Percentiles rank a stretch among this genome's conserved stretches.
Conservation (phyloP, 805 yeast genomes). For the Kodamaea laetipori region DNA sequence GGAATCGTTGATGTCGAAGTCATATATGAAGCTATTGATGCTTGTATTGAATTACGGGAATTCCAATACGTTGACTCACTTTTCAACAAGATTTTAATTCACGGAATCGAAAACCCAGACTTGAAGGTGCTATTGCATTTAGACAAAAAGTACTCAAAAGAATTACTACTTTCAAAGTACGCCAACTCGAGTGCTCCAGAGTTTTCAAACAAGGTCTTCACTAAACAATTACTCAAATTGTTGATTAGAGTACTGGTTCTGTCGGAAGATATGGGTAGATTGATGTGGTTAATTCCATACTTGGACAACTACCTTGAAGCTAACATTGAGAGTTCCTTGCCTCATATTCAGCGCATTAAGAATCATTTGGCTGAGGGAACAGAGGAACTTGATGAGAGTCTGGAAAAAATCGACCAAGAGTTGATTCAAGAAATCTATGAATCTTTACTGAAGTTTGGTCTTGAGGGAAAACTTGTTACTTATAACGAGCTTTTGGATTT, state of each 20-base stretch:
- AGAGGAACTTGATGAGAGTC: neutral
- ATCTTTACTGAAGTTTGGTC: slow-evolving; percentile 25
- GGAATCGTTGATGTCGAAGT: slow-evolving; percentile 17
- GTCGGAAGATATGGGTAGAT: slow-evolving; percentile 34
- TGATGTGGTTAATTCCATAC: slow-evolving; percentile 40
- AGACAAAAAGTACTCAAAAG: slow-evolving; percentile 6
- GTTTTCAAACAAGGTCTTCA: slow-evolving; percentile 22
- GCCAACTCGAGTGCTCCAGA: slow-evolving; percentile 14
- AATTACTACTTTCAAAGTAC: slow-evolving; percentile 7
- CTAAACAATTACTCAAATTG: slow-evolving; percentile 23
- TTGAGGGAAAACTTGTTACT: slow-evolving; percentile 30
- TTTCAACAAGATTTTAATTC: slow-evolving; percentile 33
- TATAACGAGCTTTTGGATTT: slow-evolving; percentile 24
- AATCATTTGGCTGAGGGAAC: slow-evolving; percentile 6
- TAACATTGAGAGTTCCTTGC: slow-evolving; percentile 11
- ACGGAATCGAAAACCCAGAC: slow-evolving; percentile 18
- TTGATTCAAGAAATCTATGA: slow-evolving; percentile 22
- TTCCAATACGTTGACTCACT: slow-evolving; percentile 35
- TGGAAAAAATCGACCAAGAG: slow-evolving; percentile 18
- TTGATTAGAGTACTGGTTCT: slow-evolving; percentile 25
- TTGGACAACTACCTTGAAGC: slow-evolving; percentile 25
- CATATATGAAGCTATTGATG: slow-evolving; percentile 30
- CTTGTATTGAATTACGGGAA: slow-evolving; percentile 29
- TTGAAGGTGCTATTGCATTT: slow-evolving; percentile 4
- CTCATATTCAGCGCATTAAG: slow-evolving; percentile 9